phyloP scores from a whole-genome alignment of 305 asterid species.

The Coffea humblotiana region DNA sequence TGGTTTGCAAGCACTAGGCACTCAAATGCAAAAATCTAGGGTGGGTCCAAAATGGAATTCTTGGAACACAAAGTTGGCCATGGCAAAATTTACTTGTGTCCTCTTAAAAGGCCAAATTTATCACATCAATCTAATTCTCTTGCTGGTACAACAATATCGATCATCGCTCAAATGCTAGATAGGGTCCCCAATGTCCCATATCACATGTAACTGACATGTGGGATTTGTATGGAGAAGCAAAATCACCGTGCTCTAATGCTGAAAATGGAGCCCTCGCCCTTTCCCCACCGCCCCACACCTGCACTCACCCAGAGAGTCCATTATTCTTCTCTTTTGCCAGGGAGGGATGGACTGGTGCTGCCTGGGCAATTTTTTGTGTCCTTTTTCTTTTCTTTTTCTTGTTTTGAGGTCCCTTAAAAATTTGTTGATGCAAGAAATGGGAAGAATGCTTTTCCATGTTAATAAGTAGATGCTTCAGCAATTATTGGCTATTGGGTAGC shows the following conservation, averaged over 20 bases:
- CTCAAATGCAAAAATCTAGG: background rate
- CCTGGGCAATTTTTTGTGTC: conserved; percentile 11
- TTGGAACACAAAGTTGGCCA: background rate
- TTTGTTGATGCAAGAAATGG: conserved; percentile 12
- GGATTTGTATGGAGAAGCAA: conserved; percentile 35
- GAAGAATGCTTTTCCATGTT: conserved; percentile 15
- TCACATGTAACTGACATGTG: conserved; percentile 42
- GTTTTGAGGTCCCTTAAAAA: conserved; percentile 5
- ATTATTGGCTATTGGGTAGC: conserved; percentile 21
- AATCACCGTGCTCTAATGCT: conserved; percentile 25
- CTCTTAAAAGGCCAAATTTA: conserved; percentile 5
- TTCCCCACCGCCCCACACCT: background rate
- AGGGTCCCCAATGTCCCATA: conserved; percentile 30
- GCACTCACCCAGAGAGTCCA: background rate
- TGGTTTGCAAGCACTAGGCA: background rate
- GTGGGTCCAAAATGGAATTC: conserved; percentile 5
- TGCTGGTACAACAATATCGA: conserved; percentile 13
- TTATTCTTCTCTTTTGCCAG: conserved; percentile 16
- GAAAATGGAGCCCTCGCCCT: conserved; percentile 15
- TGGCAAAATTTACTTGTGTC: conserved; percentile 16
- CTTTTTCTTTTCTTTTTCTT: background rate
- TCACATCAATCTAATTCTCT: conserved; percentile 20
- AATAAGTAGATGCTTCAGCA: conserved; percentile 10
- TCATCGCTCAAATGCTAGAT: conserved; percentile 1
- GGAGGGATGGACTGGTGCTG: conserved; percentile 9